Base-by-base conservation (phyloP, 169 alveolate species). In the Plasmodium sp. region DNA sequence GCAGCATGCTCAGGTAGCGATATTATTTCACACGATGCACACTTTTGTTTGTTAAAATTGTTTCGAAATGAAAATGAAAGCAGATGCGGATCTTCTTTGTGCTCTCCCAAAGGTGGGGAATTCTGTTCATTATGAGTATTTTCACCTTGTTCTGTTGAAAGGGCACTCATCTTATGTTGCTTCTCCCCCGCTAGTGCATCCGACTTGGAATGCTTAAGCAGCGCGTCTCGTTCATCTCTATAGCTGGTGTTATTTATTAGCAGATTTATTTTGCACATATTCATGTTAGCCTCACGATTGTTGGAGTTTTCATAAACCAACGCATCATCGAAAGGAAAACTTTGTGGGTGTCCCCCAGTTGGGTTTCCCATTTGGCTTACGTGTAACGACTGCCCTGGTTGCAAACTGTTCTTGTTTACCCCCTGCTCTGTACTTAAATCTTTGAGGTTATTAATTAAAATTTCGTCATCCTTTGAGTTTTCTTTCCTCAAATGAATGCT, bases 11-110 rank as follows among this genome's bases (percentile, higher is more conserved):
- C 83, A 12, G 85, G 85, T 75, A 43, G 48, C 22, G 72, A 58
- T 54, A 56, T 31, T 33, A 85, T 74, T 51, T 85, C 79, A 48
- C 16, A 74, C 16, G 82, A 74, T 77, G 81, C 80, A 79, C 62
- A n/a, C n/a, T 85, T 77, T 39, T 85, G 6, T 27, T n/a, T 75
- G 74, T 85, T 74, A 84, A 36, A 56, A 84, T 72, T 27, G 22
- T 72, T 16, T 56, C 43, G 45, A 67, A 71, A 71, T 84, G 58
- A 84, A 67, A 71, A 71, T 71, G 58, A 84, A 72, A 71, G 51
- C 51, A 71, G 16, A 71, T 84, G 27, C 27, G 27, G 27, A 22
- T 22, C 58, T 33, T 71, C 31, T 18, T 84, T 73, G 33, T 31
- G 45, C 14, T 71, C 73, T 22, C 75, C 45, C 36, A 45, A 43